A percentile compares a stretch with the other conserved stretches of the same genome.
Evolutionary conservation across 2,329 filamentous ascomycete genomes (phyloP).

Genomic region (Capronia americana): DNA sequence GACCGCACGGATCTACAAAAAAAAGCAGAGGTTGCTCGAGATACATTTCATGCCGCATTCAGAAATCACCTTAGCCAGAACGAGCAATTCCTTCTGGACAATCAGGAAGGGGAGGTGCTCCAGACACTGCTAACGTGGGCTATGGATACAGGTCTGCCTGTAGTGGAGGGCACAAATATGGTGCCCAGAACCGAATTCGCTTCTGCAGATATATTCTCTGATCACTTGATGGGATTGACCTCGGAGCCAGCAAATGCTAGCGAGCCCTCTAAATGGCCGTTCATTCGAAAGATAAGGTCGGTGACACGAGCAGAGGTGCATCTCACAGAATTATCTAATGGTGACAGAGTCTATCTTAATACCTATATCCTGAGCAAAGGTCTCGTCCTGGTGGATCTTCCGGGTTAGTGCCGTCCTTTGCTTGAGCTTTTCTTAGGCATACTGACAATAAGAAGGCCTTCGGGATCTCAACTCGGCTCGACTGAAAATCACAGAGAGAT

Average conservation of each 20-base stretch:
- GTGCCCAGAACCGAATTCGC: neutral
- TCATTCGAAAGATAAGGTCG: constrained; percentile 21
- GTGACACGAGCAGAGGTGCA: neutral
- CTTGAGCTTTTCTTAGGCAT: neutral
- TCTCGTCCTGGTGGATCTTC: constrained; percentile 19
- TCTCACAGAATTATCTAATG: neutral
- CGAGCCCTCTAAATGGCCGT: constrained; percentile 16
- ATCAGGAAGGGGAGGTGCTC: constrained; percentile 16
- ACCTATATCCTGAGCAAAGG: constrained; percentile 20
- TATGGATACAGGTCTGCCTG: constrained; percentile 3
- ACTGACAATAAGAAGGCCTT: constrained; percentile 12
- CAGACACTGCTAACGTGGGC: constrained; percentile 21
- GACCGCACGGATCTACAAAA: constrained; percentile 8
- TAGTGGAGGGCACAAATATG: neutral
- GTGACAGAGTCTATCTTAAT: constrained; percentile 18
- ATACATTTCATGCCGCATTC: constrained; percentile 21
- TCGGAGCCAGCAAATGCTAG: constrained; percentile 10
- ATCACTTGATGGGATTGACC: constrained; percentile 17
- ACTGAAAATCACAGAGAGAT: constrained; percentile 18
- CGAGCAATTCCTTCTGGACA: constrained; percentile 17
- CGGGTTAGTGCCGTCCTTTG: constrained; percentile 4
- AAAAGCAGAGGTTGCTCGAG: constrained; percentile 17
- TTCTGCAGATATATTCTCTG: neutral
- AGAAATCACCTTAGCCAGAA: constrained; percentile 6
- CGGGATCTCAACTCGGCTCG: constrained; percentile 19